Evolutionary conservation across 1,284 basidiomycete species (phyloP).

Genomic region (Cryptococcus sp.): DNA sequence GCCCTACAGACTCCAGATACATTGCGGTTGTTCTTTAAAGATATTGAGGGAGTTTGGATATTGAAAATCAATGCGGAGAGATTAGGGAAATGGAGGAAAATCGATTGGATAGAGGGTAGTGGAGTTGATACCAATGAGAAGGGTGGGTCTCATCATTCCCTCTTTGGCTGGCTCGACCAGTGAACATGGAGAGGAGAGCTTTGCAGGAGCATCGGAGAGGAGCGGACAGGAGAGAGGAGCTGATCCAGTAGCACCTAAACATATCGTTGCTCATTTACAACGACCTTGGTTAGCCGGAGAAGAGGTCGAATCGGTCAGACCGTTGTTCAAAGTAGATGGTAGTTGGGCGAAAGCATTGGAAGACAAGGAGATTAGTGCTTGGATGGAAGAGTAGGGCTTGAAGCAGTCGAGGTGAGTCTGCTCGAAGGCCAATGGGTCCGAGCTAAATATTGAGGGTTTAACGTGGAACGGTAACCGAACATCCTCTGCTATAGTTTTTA

Average conservation of each 20-base stretch:
- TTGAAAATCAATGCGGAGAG: conserved; percentile 50
- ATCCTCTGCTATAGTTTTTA: too few relatives aligned
- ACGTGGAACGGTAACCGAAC: too few relatives aligned
- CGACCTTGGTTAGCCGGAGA: not conserved
- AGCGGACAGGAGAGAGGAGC: too few relatives aligned
- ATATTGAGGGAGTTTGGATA: conserved; percentile 50
- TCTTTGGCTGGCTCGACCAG: not conserved
- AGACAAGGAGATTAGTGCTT: not conserved
- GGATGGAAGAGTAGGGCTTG: not conserved
- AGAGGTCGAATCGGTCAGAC: not conserved
- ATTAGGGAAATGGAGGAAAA: conserved; percentile 32
- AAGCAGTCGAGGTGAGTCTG: not conserved
- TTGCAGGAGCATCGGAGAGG: too few relatives aligned
- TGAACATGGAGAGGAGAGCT: not conserved
- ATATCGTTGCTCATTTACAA: not conserved
- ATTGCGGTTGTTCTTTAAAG: conserved; percentile 56
- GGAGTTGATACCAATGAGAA: conserved; percentile 14
- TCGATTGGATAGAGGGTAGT: conserved; percentile 32
- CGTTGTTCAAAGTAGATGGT: not conserved
- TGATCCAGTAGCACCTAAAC: not conserved
- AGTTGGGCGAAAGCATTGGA: not conserved
- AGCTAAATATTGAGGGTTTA: too few relatives aligned
- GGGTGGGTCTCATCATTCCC: conserved; percentile 21
- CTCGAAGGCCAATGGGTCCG: too few relatives aligned
- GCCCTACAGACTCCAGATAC: conserved; percentile 57